Base-by-base conservation (phyloP, 176 grass and related monocot species). In the Juncus effusus region DNA sequence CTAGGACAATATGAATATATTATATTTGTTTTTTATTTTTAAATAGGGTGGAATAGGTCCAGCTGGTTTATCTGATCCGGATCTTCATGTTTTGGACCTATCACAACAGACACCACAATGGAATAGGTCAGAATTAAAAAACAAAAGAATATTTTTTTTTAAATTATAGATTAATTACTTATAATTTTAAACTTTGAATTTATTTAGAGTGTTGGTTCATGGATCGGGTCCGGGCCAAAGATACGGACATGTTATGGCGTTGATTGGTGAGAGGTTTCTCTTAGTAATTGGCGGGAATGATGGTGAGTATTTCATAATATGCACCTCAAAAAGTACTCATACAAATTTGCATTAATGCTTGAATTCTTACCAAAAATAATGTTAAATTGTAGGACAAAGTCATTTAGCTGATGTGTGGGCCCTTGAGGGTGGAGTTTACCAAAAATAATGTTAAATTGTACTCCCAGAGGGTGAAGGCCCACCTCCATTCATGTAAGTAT, bases 251-350 rank as follows among this genome's bases (percentile, higher is more conserved):
- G 94, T 99, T 74, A 99, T 93, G 94, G 82, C 94, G 84, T 87
- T 93, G 77, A 88, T 99, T 62, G 94, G 94, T 35, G 88, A 99
- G 73, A 85, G 94, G 51, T 99, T 99, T 86, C 80, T 99, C 70
- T 90, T 99, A 80, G 84, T 88, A 51, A 90, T 99, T 59, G 94
- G 94, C 76, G 88, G 94, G 82, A 99, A 99, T 90, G 94, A 99
- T 69, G 94, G 94, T 92, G 11, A 69, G 60, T 37, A 73, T 66
- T 35, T 69, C 19, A 40, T 56, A 36, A 54, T 28, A 28, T 1
- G 1, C 1, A 1, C 19, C 19, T 28, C 19, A 28, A 28, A 28
- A 70, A 52, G 56, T 28, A 28, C 19, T 28, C 10, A 15, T 0
- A 14, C 13, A 10, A 5, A 4, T 28, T 59, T 73, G 3, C 54